Conservation (phyloP, 768 basidiomycete species). For the Mycena rosella region DNA sequence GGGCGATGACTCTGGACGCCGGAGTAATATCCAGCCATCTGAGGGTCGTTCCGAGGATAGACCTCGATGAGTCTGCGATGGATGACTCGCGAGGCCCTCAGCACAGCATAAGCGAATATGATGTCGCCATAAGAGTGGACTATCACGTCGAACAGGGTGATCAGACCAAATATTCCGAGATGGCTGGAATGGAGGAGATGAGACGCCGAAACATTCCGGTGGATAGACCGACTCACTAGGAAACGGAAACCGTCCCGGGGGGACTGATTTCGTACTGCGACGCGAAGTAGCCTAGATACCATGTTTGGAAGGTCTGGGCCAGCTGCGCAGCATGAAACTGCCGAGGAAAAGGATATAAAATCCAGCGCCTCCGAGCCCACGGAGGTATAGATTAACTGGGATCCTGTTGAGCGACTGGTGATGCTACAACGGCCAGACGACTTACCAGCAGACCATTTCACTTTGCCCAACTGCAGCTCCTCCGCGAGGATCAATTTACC, state of each 20-base stretch:
- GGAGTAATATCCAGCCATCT: slow-evolving; percentile 46
- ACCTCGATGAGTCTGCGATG: slow-evolving; percentile 26
- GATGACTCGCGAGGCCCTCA: slow-evolving; percentile 30
- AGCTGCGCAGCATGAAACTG: slow-evolving; percentile 22
- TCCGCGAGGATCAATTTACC: slow-evolving; percentile 63
- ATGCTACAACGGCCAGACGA: background rate
- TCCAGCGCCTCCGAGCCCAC: slow-evolving; percentile 37
- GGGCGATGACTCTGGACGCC: slow-evolving; percentile 55
- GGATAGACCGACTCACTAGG: background rate
- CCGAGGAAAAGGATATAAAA: slow-evolving; percentile 39
- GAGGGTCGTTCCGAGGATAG: slow-evolving; percentile 59
- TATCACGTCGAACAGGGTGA: slow-evolving; percentile 16
- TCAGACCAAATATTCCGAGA: slow-evolving; percentile 18
- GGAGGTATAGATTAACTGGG: slow-evolving; percentile 42
- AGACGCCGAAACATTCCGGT: background rate
- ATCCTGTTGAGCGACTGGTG: background rate
- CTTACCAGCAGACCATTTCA: slow-evolving; percentile 50
- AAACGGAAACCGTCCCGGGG: slow-evolving; percentile 34
- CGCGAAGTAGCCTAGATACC: slow-evolving; percentile 45
- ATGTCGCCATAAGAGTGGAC: slow-evolving; percentile 23
- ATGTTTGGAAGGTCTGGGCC: slow-evolving; percentile 33
- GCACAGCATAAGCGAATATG: slow-evolving; percentile 36
- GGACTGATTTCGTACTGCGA: slow-evolving; percentile 36
- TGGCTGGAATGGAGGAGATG: slow-evolving; percentile 18
- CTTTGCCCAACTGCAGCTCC: slow-evolving; percentile 59